These are phyloP conservation scores for Ogataea hybrid DNA, from an alignment of 1,139 yeast species.

Conservation along the genomic window DNA sequence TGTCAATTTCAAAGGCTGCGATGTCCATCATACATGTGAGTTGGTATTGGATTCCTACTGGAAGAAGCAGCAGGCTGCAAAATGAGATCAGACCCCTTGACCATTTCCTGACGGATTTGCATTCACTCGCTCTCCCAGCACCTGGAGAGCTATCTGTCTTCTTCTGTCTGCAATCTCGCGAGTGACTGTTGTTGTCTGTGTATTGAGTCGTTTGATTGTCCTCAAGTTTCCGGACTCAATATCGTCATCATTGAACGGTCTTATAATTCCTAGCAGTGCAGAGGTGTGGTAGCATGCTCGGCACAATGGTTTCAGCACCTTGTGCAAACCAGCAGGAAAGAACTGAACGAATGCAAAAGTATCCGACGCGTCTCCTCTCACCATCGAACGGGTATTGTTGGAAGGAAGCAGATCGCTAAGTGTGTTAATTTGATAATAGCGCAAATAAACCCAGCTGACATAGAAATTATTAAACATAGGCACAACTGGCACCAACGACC, in stretches of 20 bases:
- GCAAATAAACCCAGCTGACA: conserved; percentile 67
- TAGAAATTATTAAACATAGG: conserved; percentile 70
- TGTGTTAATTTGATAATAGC: conserved; percentile 62
- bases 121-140: conserved; percentile 69
- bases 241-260: conserved; percentile 68
- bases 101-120: not conserved
- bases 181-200: conserved; percentile 36
- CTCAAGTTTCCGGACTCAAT: conserved; percentile 72
- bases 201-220: conserved; percentile 54
- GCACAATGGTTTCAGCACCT: conserved; percentile 53
- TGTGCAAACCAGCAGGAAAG: conserved; percentile 62
- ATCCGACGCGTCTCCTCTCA: conserved; percentile 84
- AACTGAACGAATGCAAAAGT: conserved; percentile 81
- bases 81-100: not conserved
- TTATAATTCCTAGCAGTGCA: conserved; percentile 55
- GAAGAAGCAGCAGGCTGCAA: conserved; percentile 16
- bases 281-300: conserved; percentile 50
- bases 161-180: conserved; percentile 78
- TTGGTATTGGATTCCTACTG: conserved; percentile 42
- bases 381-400: conserved; percentile 26
- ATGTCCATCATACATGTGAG: conserved; percentile 48
- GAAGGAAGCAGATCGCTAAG: conserved; percentile 27
- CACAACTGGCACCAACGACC: conserved; percentile 51
- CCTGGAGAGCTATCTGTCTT: conserved; percentile 81
- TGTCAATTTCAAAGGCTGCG: conserved; percentile 59